Conservation (phyloP, 73 alveolate species). For the Paramecium primaurelia region DNA sequence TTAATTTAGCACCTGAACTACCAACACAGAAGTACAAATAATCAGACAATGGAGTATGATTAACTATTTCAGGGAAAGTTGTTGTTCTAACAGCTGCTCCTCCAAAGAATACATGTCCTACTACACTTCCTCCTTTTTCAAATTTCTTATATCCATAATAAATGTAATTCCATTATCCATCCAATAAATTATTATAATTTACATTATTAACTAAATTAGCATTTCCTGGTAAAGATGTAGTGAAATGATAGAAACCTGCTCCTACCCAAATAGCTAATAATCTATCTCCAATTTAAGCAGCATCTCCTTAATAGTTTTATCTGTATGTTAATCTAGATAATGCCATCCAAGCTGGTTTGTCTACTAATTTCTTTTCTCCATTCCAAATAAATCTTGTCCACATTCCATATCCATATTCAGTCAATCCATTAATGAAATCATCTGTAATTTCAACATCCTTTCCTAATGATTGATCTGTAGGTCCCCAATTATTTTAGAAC, state of each 20-base stretch:
- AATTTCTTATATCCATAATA: background rate
- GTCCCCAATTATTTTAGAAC: background rate
- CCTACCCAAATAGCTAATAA: constrained; percentile 15
- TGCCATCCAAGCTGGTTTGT: constrained; percentile 39
- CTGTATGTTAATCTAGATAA: constrained; percentile 19
- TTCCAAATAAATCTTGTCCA: constrained; percentile 42
- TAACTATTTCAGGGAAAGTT: background rate
- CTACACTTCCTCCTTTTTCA: background rate
- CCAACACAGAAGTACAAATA: constrained; percentile 4
- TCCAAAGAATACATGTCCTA: constrained; percentile 25
- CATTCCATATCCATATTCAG: constrained; percentile 48
- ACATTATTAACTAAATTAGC: background rate
- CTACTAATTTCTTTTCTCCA: background rate
- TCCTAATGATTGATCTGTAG: background rate
- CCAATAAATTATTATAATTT: background rate
- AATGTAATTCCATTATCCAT: constrained; percentile 45
- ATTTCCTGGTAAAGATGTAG: background rate
- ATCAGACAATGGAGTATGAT: background rate
- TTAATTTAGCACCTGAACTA: background rate
- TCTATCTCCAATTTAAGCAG: background rate
- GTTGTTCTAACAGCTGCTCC: background rate
- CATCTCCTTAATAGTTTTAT: background rate
- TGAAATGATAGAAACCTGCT: constrained; percentile 13
- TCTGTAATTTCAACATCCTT: background rate
- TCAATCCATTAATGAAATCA: constrained; percentile 17